Percentiles rank a stretch among this genome's conserved stretches.
Conservation (phyloP, 306 rosid genomes). For the Vicia sativa region DNA sequence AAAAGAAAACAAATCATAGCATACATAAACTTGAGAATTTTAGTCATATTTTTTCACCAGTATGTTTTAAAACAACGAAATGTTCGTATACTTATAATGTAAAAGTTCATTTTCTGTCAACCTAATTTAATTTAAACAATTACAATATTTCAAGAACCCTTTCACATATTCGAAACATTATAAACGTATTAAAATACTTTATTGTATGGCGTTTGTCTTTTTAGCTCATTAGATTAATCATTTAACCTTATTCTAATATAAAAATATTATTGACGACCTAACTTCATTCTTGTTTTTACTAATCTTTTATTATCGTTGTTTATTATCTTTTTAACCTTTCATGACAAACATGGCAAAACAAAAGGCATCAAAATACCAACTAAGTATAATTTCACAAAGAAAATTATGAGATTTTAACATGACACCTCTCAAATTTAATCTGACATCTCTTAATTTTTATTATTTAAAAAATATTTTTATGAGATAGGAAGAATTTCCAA, state of each 20-base stretch:
- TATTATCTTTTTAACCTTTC: neutral
- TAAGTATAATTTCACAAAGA: too few relatives aligned
- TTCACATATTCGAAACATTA: neutral
- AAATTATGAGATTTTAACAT: too few relatives aligned
- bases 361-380: too few relatives aligned
- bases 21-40: neutral
- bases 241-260: neutral
- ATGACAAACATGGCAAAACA: neutral
- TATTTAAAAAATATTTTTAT: too few relatives aligned
- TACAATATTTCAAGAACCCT: neutral
- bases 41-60: neutral
- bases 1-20: neutral
- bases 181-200: neutral
- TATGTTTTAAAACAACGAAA: neutral
- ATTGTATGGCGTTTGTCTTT: neutral
- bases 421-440: too few relatives aligned
- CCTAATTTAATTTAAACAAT: neutral
- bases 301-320: neutral
- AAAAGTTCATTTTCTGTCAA: neutral
- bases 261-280: neutral
- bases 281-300: neutral
- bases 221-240: neutral
- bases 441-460: too few relatives aligned
- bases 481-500: too few relatives aligned
- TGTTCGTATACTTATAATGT: neutral